Conservation (phyloP, 768 basidiomycete species). For the Chiua virens region DNA sequence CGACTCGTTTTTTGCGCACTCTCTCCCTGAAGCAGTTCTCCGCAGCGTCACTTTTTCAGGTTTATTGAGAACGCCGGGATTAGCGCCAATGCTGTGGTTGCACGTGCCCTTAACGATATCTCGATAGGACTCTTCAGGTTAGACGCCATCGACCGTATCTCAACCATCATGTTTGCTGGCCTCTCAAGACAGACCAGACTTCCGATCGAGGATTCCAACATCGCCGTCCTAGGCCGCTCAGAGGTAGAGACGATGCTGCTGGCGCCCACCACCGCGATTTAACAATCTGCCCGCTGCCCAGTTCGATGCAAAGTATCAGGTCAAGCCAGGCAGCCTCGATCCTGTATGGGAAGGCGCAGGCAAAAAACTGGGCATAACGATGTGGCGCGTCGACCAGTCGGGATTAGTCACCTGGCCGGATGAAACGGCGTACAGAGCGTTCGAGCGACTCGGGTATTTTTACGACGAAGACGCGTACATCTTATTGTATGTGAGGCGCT, state of each 20-base stretch:
- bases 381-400: slow-evolving; percentile 63
- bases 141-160: background rate
- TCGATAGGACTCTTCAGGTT: background rate
- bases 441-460: slow-evolving; percentile 50
- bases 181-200: slow-evolving; percentile 20
- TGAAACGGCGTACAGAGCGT: slow-evolving; percentile 1
- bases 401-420: slow-evolving; percentile 35
- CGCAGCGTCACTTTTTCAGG: background rate
- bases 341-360: slow-evolving; percentile 53
- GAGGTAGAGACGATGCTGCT: slow-evolving; percentile 42
- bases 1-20: slow-evolving; percentile 2
- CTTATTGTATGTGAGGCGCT: slow-evolving; percentile 50
- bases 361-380: slow-evolving; percentile 42
- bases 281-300: background rate
- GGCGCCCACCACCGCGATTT: background rate
- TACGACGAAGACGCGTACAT: slow-evolving; percentile 69
- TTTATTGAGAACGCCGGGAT: background rate
- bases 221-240: slow-evolving; percentile 55
- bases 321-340: slow-evolving; percentile 47
- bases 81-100: slow-evolving; percentile 10
- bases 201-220: slow-evolving; percentile 63
- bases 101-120: slow-evolving; percentile 18
- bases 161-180: slow-evolving; percentile 6
- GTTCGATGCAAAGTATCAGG: slow-evolving; percentile 50
- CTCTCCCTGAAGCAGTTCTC: background rate